Conservation (phyloP, 192 early-diverging fungal species). For the Podila minutissima region DNA sequence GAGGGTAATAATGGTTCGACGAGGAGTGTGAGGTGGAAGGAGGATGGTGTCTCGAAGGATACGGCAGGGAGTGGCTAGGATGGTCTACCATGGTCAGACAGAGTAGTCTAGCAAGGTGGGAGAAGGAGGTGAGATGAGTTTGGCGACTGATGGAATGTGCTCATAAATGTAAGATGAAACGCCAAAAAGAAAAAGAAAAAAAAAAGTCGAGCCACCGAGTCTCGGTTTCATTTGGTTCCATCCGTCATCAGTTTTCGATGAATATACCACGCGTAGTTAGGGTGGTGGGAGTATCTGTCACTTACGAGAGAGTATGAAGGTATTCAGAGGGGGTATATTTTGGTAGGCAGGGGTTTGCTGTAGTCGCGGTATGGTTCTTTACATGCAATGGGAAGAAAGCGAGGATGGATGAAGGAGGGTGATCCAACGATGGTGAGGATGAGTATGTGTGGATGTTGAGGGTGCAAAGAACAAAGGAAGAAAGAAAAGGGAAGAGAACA, state of each 20-base stretch:
- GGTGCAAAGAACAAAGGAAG: not conserved
- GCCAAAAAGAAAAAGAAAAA: not conserved
- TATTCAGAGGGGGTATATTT: too few relatives aligned
- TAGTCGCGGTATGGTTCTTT: too few relatives aligned
- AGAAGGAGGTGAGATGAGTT: not conserved
- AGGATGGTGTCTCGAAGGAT: conserved; percentile 12
- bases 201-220: not conserved
- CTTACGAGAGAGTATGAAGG: not conserved
- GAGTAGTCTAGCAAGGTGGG: not conserved
- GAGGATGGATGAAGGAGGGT: not conserved
- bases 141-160: not conserved
- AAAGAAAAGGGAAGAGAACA: not conserved
- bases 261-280: not conserved
- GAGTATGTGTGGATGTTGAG: not conserved
- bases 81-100: conserved; percentile 29
- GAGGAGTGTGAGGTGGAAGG: conserved; percentile 16
- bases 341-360: too few relatives aligned
- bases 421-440: not conserved
- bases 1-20: conserved; percentile 4
- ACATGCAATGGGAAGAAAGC: not conserved
- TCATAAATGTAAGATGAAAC: not conserved
- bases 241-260: not conserved
- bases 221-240: not conserved
- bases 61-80: conserved; percentile 2
- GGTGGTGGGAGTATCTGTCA: not conserved